Base-by-base conservation (phyloP, 352 stramenopile genomes). In the Phytophthora sp. region DNA sequence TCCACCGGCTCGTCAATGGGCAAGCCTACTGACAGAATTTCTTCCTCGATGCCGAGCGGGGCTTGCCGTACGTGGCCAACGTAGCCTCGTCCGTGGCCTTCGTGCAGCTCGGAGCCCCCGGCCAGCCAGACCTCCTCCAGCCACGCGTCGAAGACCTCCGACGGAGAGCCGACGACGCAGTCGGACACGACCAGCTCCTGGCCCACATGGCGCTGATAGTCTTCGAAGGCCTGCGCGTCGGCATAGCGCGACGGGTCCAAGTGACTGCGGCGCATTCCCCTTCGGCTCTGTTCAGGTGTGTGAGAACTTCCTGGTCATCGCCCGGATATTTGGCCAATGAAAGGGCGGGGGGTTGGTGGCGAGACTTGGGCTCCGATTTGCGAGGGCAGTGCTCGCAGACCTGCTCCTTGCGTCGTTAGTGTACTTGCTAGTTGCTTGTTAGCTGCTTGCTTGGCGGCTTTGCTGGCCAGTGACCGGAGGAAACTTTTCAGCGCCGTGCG, bases 141-240 rank as follows among this genome's bases (percentile, higher is more conserved):
- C 82, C 83, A 93, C 21, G 71, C 76, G 51, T 93, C 81, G 17
- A 93, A 89, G 11, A 80, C 80, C 13, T 88, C 62, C n/a, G 48
- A 79, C 0, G 70, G 65, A 15, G 72, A 64, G 1, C 66, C 70
- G 3, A 77, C 39, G 12, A 91, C 73, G 32, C 88, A 77, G 51
- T 79, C 62, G 8, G 78, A 87, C 27, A 87, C 67, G 12, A 88
- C 67, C 28, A 84, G 35, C 69, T 93, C 84, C 54, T 89, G 82
- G 0, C 82, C 84, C 26, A 79, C 76, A 38, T 80, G 26, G 5
- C 66, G 61, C 30, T 66, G 44, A 59, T 87, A 92, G 21, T 70
- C 48, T 46, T 82, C 73, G 48, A 79, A 90, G 17, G 77, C 73
- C 32, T 59, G 45, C 11, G 55, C 42, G 56, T 80, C 72, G 35